Conservation (phyloP, 768 basidiomycete genomes). For the Cystofilobasidium macerans region DNA sequence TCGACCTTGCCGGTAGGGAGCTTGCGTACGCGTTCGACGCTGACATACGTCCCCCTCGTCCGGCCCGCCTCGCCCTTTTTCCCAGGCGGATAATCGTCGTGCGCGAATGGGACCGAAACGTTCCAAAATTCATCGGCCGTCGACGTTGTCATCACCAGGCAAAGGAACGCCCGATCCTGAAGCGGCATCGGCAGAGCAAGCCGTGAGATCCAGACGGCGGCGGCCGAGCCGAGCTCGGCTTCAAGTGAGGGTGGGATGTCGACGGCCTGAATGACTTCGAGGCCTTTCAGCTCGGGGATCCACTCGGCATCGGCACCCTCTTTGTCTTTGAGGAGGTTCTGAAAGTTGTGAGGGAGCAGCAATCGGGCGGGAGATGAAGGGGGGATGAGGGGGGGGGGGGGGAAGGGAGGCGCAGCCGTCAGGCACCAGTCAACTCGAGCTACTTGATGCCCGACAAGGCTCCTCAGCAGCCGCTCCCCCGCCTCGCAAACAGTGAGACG, state of each 20-base stretch:
- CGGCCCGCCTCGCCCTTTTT: background rate
- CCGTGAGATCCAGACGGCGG: slow-evolving; percentile 2
- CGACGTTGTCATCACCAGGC: background rate
- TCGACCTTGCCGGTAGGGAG: background rate
- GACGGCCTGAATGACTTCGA: background rate
- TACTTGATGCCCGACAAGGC: too few relatives aligned
- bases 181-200: background rate
- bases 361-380: background rate
- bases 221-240: background rate
- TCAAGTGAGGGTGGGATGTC: background rate
- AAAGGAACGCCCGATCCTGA: slow-evolving; percentile 1
- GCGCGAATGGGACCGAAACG: background rate
- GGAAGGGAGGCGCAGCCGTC: too few relatives aligned
- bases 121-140: background rate
- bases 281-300: background rate
- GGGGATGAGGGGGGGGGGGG: background rate
- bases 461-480: too few relatives aligned
- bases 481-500: background rate
- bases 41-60: background rate
- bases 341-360: too few relatives aligned
- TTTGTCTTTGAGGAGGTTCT: slow-evolving; percentile 1
- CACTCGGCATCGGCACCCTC: background rate
- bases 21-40: background rate
- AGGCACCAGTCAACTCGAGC: background rate
- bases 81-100: background rate